These are phyloP conservation scores for Epichloe sylvatica DNA, from an alignment of 2,329 filamentous ascomycete species.

Conservation along the genomic window DNA sequence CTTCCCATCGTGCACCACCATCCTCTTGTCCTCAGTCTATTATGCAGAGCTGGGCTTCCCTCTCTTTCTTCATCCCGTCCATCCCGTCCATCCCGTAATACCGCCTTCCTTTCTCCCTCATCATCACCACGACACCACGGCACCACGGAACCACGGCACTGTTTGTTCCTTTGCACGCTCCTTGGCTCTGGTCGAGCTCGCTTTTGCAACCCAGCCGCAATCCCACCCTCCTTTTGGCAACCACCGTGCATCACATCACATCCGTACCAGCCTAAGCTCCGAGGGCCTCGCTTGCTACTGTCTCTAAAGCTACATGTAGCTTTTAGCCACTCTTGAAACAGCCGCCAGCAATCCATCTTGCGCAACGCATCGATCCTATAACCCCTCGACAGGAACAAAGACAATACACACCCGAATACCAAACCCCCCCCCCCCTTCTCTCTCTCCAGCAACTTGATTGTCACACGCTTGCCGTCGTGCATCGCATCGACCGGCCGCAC, in stretches of 20 bases:
- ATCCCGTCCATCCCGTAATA: conserved; percentile 25
- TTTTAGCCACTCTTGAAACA: neutral
- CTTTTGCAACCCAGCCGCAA: conserved; percentile 13
- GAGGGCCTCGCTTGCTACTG: conserved; percentile 8
- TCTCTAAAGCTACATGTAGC: conserved; percentile 8
- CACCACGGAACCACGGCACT: conserved; percentile 10
- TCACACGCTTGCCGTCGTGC: neutral
- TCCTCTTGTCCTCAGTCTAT: conserved; percentile 14
- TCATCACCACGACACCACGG: conserved; percentile 15
- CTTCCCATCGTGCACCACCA: conserved; percentile 12
- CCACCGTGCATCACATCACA: conserved; percentile 15
- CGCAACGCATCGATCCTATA: neutral
- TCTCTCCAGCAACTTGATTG: neutral
- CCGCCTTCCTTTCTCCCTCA: conserved; percentile 26
- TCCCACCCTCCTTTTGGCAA: conserved; percentile 25
- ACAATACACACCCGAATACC: neutral
- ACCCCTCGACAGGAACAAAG: neutral
- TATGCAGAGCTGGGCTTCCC: conserved; percentile 21
- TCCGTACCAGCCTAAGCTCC: conserved; percentile 4
- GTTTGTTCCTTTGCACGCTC: conserved; percentile 22
- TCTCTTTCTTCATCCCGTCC: conserved; percentile 13
- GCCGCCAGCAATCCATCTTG: neutral
- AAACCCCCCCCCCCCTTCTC: neutral
- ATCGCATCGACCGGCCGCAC: conserved; percentile 16
- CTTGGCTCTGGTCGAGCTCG: conserved; percentile 22